Conservation (phyloP, 1,139 yeast species). For the Scheffersomyces stambukii region DNA sequence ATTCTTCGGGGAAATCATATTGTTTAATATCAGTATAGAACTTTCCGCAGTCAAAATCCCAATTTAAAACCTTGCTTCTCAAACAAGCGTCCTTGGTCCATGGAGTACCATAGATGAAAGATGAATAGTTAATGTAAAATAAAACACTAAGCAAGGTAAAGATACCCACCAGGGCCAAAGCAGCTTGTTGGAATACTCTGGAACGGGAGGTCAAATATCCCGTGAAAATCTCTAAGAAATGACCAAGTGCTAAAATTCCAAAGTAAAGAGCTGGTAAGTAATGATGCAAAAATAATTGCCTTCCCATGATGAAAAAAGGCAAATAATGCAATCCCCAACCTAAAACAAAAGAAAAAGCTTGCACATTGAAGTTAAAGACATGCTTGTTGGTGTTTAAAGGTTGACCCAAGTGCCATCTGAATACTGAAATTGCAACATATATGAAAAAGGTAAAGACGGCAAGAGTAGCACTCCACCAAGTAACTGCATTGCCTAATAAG, state of each 20-base stretch:
- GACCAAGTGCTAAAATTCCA: constrained; percentile 81
- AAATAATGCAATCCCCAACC: constrained; percentile 85
- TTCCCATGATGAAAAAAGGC: constrained; percentile 91
- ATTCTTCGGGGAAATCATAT: constrained; percentile 15
- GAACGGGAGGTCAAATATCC: constrained; percentile 37
- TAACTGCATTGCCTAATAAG: constrained; percentile 82
- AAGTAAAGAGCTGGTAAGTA: constrained; percentile 89
- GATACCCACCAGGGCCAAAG: constrained; percentile 40
- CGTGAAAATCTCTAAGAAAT: constrained; percentile 67
- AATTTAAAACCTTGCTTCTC: constrained; percentile 55
- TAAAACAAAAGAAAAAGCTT: constrained; percentile 59
- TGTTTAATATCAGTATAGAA: constrained; percentile 37
- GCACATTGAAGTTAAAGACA: constrained; percentile 68
- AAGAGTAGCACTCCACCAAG: constrained; percentile 84
- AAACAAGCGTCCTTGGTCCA: constrained; percentile 76
- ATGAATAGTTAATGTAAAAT: constrained; percentile 62
- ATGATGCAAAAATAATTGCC: constrained; percentile 92
- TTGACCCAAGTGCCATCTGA: constrained; percentile 76
- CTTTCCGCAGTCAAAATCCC: constrained; percentile 84
- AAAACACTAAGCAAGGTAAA: constrained; percentile 49
- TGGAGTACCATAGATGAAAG: constrained; percentile 73
- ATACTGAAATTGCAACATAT: constrained; percentile 49
- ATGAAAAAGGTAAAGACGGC: constrained; percentile 51
- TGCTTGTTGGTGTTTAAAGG: constrained; percentile 47
- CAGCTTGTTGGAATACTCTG: constrained; percentile 27